These are phyloP conservation scores for Bipolaris bicolor DNA, from an alignment of 2,329 filamentous ascomycete species.

Conservation along the genomic window DNA sequence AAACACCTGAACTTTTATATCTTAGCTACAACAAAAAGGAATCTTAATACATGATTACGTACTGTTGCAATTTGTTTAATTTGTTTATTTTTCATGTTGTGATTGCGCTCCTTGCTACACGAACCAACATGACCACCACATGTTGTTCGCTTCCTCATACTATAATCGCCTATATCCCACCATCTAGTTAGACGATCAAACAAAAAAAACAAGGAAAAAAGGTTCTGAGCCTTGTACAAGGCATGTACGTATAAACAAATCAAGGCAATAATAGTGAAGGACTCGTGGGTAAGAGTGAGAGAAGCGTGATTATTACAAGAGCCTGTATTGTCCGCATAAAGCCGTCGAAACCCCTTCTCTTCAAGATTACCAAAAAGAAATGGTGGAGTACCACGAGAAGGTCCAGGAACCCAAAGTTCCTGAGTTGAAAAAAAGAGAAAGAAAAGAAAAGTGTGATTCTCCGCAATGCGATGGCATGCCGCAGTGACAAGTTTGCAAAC, in stretches of 20 bases:
- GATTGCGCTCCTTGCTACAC: background rate
- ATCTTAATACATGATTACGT: background rate
- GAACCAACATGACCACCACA: background rate
- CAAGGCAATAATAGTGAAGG: background rate
- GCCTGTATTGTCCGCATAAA: constrained; percentile 11
- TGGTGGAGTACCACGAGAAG: background rate
- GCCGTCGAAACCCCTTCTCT: constrained; percentile 6
- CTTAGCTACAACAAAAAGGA: background rate
- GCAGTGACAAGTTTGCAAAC: constrained; percentile 6
- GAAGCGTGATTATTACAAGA: constrained; percentile 14
- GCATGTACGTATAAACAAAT: background rate
- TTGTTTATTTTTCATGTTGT: background rate
- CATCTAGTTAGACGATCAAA: background rate
- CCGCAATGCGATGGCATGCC: background rate
- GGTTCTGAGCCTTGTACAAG: background rate
- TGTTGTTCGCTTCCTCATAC: background rate
- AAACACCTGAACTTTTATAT: background rate
- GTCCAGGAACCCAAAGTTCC: background rate
- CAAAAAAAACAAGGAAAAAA: background rate
- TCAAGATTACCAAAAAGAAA: constrained; percentile 2
- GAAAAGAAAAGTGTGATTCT: background rate
- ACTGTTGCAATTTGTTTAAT: background rate
- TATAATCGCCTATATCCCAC: background rate
- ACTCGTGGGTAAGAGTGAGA: constrained; percentile 1
- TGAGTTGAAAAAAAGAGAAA: background rate